Percentiles rank a stretch among this genome's conserved stretches.
phyloP scores from a whole-genome alignment of 1,139 yeast genomes.

The Saccharomyces hybrid region DNA sequence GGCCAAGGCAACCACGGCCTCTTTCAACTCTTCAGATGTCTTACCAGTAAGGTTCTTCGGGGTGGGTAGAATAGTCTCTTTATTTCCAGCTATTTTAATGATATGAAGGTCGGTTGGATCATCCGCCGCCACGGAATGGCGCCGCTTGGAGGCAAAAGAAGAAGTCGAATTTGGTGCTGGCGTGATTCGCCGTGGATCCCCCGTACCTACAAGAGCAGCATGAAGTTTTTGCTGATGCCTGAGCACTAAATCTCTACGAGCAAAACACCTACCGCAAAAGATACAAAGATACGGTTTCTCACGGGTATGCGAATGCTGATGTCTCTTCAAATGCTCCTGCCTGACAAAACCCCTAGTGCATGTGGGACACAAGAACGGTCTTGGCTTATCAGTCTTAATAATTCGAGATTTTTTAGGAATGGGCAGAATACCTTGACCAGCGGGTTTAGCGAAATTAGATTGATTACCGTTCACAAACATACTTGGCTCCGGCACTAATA shows the following conservation, averaged over 20 bases:
- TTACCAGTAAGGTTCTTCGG: slow-evolving; percentile 23
- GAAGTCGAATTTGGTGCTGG: slow-evolving; percentile 7
- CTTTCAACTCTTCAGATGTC: slow-evolving; percentile 24
- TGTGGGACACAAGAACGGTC: slow-evolving; percentile 82
- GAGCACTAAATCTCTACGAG: slow-evolving; percentile 80
- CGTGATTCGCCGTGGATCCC: not conserved
- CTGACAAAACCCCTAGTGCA: slow-evolving; percentile 96
- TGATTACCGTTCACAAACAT: not conserved
- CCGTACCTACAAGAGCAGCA: slow-evolving; percentile 40
- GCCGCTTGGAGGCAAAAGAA: slow-evolving; percentile 7
- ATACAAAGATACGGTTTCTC: slow-evolving; percentile 97
- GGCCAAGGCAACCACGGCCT: slow-evolving; percentile 5
- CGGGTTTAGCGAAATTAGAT: not conserved
- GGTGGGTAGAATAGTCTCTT: slow-evolving; percentile 34
- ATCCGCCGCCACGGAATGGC: slow-evolving; percentile 6
- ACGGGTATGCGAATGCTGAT: slow-evolving; percentile 90
- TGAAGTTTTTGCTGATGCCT: slow-evolving; percentile 94
- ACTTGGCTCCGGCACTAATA: not conserved
- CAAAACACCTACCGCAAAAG: slow-evolving; percentile 92
- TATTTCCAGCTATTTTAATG: slow-evolving; percentile 34
- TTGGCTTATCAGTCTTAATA: slow-evolving; percentile 81
- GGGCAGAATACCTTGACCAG: slow-evolving; percentile 42
- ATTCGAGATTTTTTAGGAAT: slow-evolving; percentile 81
- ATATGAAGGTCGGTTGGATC: slow-evolving; percentile 18
- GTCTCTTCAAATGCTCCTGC: slow-evolving; percentile 87